Percentiles rank a stretch among this genome's conserved stretches.
Conservation (phyloP, 495 filamentous ascomycete genomes). For the Aspergillus ostianus region DNA sequence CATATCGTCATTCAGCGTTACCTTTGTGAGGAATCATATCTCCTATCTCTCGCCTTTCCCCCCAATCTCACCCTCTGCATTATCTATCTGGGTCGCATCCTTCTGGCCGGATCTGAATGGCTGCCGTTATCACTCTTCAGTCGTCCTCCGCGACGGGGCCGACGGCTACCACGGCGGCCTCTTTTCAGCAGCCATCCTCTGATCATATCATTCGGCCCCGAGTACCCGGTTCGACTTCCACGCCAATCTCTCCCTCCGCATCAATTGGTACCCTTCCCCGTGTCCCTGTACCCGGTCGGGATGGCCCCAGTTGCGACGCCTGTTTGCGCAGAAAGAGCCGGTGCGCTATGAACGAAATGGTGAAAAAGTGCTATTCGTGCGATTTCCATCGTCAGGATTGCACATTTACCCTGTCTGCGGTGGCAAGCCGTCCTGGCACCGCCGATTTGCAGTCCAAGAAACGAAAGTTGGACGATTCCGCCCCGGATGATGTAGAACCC, state of each 20-base stretch:
- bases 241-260: conserved; percentile 26
- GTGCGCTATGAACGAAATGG: conserved; percentile 76
- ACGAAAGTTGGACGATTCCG: conserved; percentile 56
- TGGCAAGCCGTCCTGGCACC: conserved; percentile 19
- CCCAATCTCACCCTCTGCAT: conserved; percentile 4
- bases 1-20: background rate
- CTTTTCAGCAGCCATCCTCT: conserved; percentile 28
- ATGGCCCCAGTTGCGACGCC: conserved; percentile 67
- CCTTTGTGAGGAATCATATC: conserved; percentile 9
- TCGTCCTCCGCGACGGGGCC: conserved; percentile 38
- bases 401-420: conserved; percentile 41
- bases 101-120: conserved; percentile 28
- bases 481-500: conserved; percentile 32
- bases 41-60: conserved; percentile 17
- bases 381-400: conserved; percentile 55
- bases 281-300: conserved; percentile 31
- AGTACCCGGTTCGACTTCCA: conserved; percentile 24
- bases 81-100: conserved; percentile 5
- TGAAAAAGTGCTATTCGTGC: conserved; percentile 53
- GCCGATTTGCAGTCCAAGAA: conserved; percentile 68
- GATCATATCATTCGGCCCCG: conserved; percentile 29
- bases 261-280: conserved; percentile 26
- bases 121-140: conserved; percentile 47
- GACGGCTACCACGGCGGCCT: conserved; percentile 20
- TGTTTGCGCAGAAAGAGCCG: conserved; percentile 83